Percentiles rank a stretch among this genome's conserved stretches.
These are phyloP conservation scores for Cadophora sp. DNA, from an alignment of 2,329 filamentous ascomycete species.

Conservation along the genomic window DNA sequence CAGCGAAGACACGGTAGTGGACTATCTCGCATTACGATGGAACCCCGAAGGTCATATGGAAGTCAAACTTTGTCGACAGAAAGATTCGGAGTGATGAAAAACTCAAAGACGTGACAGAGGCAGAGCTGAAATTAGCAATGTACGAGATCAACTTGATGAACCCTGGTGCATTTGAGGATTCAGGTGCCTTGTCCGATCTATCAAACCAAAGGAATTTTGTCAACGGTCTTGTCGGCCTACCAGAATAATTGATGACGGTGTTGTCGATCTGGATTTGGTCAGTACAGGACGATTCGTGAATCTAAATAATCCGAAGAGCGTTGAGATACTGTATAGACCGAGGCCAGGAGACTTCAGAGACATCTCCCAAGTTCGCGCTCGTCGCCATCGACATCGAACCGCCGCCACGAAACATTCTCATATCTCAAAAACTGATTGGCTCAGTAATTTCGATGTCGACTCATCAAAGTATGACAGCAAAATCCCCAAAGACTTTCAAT, in stretches of 20 bases:
- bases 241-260: slow-evolving; percentile 14
- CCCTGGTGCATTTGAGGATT: neutral
- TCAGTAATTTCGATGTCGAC: neutral
- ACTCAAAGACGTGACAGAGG: neutral
- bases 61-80: neutral
- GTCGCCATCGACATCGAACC: neutral
- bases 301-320: neutral
- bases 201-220: neutral
- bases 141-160: neutral
- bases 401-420: neutral
- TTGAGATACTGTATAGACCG: slow-evolving; percentile 13
- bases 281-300: neutral
- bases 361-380: neutral
- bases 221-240: neutral
- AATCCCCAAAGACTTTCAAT: neutral
- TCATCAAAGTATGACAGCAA: neutral
- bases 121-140: slow-evolving; percentile 8
- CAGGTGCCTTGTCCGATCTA: neutral
- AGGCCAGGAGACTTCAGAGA: neutral
- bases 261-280: neutral
- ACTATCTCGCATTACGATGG: neutral
- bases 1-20: neutral
- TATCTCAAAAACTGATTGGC: neutral
- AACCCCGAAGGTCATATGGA: slow-evolving; percentile 1
- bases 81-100: neutral